phyloP scores from a whole-genome alignment of 371 early-diverging fungal genomes.

The Globomyces sp. region DNA sequence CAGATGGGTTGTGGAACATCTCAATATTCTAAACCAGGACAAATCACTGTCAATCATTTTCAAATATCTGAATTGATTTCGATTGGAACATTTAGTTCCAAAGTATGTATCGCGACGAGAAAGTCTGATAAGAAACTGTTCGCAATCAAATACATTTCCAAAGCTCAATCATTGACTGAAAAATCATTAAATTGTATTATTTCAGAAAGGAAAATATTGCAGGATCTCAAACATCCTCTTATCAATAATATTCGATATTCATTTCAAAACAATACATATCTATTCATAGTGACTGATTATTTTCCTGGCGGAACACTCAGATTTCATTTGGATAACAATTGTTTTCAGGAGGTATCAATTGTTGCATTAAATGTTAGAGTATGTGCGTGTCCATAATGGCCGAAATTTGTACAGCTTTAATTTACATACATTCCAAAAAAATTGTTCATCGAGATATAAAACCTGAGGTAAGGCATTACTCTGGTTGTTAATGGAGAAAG shows the following conservation, averaged over 20 bases:
- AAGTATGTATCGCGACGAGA: slow-evolving; percentile 79
- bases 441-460: slow-evolving; percentile 15
- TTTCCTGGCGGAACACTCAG: slow-evolving; percentile 60
- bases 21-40: too few species aligned
- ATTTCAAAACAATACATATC: slow-evolving; percentile 64
- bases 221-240: slow-evolving; percentile 69
- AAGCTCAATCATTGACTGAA: slow-evolving; percentile 62
- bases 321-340: slow-evolving; percentile 42
- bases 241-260: slow-evolving; percentile 66
- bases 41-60: too few species aligned
- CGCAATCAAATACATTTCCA: slow-evolving; percentile 77
- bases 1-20: too few species aligned
- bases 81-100: too few species aligned
- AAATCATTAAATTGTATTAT: slow-evolving; percentile 64
- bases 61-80: too few species aligned
- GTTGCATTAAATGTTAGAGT: not conserved
- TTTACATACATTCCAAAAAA: not conserved
- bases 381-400: not conserved
- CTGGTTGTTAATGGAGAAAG: not conserved
- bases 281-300: slow-evolving; percentile 72
- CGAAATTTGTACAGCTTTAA: slow-evolving; percentile 9
- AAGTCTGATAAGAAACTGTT: slow-evolving; percentile 64
- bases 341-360: not conserved
- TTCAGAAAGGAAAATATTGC: slow-evolving; percentile 69
- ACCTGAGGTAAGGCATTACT: not conserved